Percentiles rank a stretch among this genome's conserved stretches.
Evolutionary conservation across 1,139 yeast genomes (phyloP).

Genomic region (Lodderomyces parapsilosis): DNA sequence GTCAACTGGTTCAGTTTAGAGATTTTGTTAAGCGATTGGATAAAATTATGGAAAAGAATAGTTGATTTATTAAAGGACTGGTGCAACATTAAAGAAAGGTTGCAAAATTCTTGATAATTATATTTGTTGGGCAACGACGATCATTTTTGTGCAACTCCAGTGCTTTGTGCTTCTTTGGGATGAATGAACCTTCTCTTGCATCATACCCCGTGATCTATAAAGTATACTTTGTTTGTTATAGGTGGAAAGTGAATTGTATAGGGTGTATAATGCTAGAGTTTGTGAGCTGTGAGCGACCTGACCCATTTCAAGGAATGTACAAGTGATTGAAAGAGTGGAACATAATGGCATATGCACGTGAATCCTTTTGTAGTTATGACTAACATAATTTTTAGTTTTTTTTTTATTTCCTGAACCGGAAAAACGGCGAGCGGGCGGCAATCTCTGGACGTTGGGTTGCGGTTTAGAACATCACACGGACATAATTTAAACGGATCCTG

Average conservation of each 20-base stretch:
- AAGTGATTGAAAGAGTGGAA: no score
- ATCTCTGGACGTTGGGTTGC: no score
- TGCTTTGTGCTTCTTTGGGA: not conserved
- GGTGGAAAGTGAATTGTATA: no score
- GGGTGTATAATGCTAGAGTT: no score
- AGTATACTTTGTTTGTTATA: no score
- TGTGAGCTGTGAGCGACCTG: no score
- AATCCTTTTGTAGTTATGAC: not conserved
- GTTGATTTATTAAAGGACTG: not conserved
- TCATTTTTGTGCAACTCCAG: not conserved
- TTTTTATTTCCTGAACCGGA: not conserved
- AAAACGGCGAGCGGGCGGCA: not conserved
- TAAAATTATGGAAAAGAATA: slow-evolving; percentile 8
- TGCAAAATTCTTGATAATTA: not conserved
- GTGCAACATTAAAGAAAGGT: not conserved
- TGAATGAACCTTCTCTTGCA: not conserved
- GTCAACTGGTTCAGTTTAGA: slow-evolving; percentile 12
- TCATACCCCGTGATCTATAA: slow-evolving; percentile 2
- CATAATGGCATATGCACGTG: no score
- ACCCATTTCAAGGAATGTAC: no score
- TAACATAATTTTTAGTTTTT: not conserved
- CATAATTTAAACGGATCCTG: no score
- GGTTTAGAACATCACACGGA: no score
- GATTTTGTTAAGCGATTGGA: slow-evolving; percentile 13
- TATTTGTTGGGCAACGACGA: not conserved